phyloP scores from a whole-genome alignment of 441 rosid species.

The Populus tomentosa region DNA sequence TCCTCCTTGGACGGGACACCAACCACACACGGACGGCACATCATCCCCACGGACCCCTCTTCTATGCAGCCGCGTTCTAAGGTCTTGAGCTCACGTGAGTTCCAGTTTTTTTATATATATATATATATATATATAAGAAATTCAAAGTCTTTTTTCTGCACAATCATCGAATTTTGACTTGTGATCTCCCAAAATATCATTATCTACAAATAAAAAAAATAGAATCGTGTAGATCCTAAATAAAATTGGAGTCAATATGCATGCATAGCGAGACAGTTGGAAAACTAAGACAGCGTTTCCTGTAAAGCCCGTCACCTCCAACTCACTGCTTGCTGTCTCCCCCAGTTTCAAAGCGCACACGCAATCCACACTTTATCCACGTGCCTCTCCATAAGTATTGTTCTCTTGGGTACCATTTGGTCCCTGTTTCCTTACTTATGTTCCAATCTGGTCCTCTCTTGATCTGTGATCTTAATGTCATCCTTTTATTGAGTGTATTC shows the following conservation, averaged over 20 bases:
- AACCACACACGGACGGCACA: neutral
- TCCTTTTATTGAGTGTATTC: neutral
- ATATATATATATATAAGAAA: no score
- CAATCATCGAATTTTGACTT: no score
- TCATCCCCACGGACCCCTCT: neutral
- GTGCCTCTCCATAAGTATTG: neutral
- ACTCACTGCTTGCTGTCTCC: neutral
- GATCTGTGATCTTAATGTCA: no score
- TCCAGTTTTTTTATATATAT: no score
- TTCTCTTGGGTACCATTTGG: neutral
- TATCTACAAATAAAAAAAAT: no score
- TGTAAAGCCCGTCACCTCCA: neutral
- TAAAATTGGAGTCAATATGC: no score
- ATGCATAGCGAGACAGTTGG: neutral
- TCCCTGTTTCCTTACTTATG: neutral
- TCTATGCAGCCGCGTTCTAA: no score
- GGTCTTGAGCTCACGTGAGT: neutral
- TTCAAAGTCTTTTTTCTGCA: no score
- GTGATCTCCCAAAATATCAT: no score
- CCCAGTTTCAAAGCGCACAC: neutral
- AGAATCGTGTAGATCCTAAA: no score
- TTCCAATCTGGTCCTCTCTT: neutral
- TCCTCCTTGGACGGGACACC: no score
- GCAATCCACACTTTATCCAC: conserved; percentile 4
- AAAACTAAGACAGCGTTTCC: neutral